Conservation (phyloP, 768 basidiomycete species). For the Phylloporus arenicola region DNA sequence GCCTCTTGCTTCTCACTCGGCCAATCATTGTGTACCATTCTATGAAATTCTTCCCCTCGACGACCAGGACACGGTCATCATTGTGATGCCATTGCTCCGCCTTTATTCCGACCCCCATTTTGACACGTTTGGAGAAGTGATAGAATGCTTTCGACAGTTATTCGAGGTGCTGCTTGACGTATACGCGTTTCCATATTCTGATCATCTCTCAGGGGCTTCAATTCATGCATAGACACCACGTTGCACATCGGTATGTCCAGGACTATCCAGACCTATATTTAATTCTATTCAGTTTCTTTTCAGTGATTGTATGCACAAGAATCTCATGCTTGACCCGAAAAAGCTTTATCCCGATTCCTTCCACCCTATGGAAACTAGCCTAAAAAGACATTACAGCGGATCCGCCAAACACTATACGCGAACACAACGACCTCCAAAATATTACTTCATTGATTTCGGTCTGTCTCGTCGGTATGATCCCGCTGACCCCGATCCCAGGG, state of each 20-base stretch:
- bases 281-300: background rate
- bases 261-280: too few relatives aligned
- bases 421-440: slow-evolving; percentile 18
- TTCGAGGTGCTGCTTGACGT: slow-evolving; percentile 19
- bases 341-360: slow-evolving; percentile 24
- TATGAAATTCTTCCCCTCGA: slow-evolving; percentile 17
- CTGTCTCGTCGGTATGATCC: slow-evolving; percentile 28
- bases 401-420: slow-evolving; percentile 24
- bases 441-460: slow-evolving; percentile 26
- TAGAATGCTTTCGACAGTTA: slow-evolving; percentile 27
- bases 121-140: slow-evolving; percentile 26
- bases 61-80: slow-evolving; percentile 4
- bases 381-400: slow-evolving; percentile 17
- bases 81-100: slow-evolving; percentile 35
- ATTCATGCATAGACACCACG: slow-evolving; percentile 24
- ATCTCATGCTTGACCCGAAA: slow-evolving; percentile 31
- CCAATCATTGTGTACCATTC: slow-evolving; percentile 32
- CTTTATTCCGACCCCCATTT: slow-evolving; percentile 21
- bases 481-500: slow-evolving; percentile 20
- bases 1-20: background rate
- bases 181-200: background rate
- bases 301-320: slow-evolving; percentile 27
- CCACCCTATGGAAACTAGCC: slow-evolving; percentile 15
- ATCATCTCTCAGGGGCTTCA: slow-evolving; percentile 13
- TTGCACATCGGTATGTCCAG: slow-evolving; percentile 11